phyloP scores from a whole-genome alignment of 768 basidiomycete genomes.

The Mycena maculata region DNA sequence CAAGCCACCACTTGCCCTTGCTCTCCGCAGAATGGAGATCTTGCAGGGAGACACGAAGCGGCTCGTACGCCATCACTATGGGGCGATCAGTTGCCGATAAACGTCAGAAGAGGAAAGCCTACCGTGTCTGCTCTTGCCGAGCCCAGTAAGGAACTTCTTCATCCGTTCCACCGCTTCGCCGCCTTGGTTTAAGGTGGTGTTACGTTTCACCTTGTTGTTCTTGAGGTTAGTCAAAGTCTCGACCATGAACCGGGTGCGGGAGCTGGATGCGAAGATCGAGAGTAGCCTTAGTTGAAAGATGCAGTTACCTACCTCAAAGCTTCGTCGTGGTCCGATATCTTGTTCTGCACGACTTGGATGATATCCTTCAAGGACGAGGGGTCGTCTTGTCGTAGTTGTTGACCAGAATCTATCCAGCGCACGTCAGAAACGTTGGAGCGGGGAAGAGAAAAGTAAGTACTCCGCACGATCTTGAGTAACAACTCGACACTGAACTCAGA shows the following conservation, averaged over 20 bases:
- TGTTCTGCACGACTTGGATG: conserved; percentile 81
- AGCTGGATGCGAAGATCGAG: conserved; percentile 57
- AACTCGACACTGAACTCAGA: conserved; percentile 88
- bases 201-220: conserved; percentile 85
- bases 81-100: not conserved
- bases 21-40: conserved; percentile 87
- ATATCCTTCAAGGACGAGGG: conserved; percentile 94
- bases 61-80: conserved; percentile 84
- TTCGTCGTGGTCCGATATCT: conserved; percentile 64
- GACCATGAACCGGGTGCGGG: conserved; percentile 94
- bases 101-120: conserved; percentile 28
- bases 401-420: conserved; percentile 79
- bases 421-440: not conserved
- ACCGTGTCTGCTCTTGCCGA: conserved; percentile 86
- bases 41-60: conserved; percentile 84
- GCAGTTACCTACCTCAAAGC: conserved; percentile 59
- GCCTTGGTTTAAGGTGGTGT: conserved; percentile 73
- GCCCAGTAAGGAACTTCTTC: conserved; percentile 85
- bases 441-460: conserved; percentile 54
- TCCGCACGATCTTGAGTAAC: conserved; percentile 84
- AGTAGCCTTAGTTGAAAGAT: not conserved
- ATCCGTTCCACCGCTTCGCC: conserved; percentile 83
- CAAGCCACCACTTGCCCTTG: conserved; percentile 98
- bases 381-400: conserved; percentile 91
- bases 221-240: conserved; percentile 93